Conservation (phyloP, 2,329 filamentous ascomycete species). For the Sporothrix brunneoviolacea region DNA sequence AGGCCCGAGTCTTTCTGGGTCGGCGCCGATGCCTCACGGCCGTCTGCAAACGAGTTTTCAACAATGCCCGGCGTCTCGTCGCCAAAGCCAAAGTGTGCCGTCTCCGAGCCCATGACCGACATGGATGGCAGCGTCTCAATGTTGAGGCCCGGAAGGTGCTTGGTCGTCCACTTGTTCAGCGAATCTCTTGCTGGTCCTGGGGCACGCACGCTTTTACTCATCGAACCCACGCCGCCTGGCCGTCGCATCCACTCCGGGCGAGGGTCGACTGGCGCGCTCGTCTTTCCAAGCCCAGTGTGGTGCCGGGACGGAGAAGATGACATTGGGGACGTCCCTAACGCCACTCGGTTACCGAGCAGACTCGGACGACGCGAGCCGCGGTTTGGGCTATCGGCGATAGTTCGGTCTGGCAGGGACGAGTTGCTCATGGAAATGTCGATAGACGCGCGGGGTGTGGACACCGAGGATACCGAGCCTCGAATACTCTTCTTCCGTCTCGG, state of each 20-base stretch:
- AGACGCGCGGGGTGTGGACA: constrained; percentile 62
- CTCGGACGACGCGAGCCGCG: constrained; percentile 38
- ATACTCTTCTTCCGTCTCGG: constrained; percentile 78
- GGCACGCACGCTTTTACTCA: constrained; percentile 61
- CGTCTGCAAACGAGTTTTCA: constrained; percentile 42
- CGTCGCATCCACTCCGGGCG: constrained; percentile 63
- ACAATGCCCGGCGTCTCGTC: constrained; percentile 38
- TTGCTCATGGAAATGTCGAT: constrained; percentile 49
- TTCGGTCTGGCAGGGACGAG: constrained; percentile 22
- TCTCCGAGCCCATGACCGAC: constrained; percentile 57
- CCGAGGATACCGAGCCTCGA: constrained; percentile 54
- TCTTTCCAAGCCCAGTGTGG: constrained; percentile 17
- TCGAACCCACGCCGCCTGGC: constrained; percentile 81
- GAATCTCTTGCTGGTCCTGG: constrained; percentile 80
- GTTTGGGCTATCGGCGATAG: constrained; percentile 27
- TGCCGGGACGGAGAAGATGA: constrained; percentile 30
- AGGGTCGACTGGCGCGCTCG: constrained; percentile 22
- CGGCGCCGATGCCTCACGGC: constrained; percentile 33
- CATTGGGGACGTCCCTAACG: constrained; percentile 24
- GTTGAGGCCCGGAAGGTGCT: constrained; percentile 73
- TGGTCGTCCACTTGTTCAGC: constrained; percentile 75
- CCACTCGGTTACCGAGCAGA: constrained; percentile 32
- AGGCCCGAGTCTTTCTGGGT: constrained; percentile 48
- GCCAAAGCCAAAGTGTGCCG: constrained; percentile 49
- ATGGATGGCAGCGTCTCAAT: constrained; percentile 63